phyloP scores from a whole-genome alignment of 371 early-diverging fungal species.

The Rhizomucor miehei region DNA sequence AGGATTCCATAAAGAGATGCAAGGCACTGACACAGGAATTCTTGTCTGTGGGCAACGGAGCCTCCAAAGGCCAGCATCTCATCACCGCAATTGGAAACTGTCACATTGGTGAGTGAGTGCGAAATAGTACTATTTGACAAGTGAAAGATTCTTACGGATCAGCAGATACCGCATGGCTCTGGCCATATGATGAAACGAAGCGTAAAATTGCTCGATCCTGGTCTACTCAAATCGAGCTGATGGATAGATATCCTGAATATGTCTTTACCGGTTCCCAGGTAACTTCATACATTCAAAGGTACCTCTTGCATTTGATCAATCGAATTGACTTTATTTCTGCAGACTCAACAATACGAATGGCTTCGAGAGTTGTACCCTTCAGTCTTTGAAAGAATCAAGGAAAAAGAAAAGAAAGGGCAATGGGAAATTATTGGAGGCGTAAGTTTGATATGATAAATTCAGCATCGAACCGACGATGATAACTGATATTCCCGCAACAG shows the following conservation, averaged over 20 bases:
- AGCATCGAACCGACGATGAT: too few relatives aligned
- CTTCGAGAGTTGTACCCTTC: constrained; percentile 78
- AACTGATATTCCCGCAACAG: constrained; percentile 18
- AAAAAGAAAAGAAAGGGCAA: constrained; percentile 67
- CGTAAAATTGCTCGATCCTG: constrained; percentile 93
- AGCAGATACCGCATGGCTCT: constrained; percentile 74
- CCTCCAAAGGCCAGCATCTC: constrained; percentile 46
- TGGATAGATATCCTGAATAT: constrained; percentile 86
- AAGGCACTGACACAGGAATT: constrained; percentile 60
- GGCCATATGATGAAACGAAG: constrained; percentile 96
- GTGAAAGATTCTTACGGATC: background rate
- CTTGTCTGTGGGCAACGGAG: constrained; percentile 57
- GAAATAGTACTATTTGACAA: background rate
- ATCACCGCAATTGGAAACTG: constrained; percentile 88
- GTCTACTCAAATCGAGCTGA: constrained; percentile 83
- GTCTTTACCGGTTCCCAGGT: constrained; percentile 91
- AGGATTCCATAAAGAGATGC: constrained; percentile 53
- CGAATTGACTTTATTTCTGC: background rate
- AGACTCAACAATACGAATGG: constrained; percentile 94
- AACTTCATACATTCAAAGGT: background rate
- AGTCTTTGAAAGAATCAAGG: constrained; percentile 76
- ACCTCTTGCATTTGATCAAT: background rate
- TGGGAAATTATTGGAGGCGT: constrained; percentile 94
- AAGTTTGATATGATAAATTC: too few relatives aligned
- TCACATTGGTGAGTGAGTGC: constrained; percentile 64